These are phyloP conservation scores for Curvularia sp. DNA, from an alignment of 2,329 filamentous ascomycete species.

Conservation along the genomic window DNA sequence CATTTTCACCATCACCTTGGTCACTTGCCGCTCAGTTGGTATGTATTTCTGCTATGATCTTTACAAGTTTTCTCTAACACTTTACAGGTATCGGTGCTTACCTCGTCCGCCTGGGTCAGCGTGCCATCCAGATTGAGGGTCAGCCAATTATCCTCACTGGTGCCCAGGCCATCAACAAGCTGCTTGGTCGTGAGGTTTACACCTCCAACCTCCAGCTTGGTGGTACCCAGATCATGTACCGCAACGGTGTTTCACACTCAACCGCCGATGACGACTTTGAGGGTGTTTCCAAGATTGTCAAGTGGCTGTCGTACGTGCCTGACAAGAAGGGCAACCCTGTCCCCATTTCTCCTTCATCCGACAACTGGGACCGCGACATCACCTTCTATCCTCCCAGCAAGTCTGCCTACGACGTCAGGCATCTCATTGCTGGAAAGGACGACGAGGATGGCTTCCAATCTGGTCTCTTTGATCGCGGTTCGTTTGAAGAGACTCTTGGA, in stretches of 20 bases:
- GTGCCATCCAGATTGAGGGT: slow-evolving; percentile 98
- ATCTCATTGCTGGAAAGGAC: slow-evolving; percentile 88
- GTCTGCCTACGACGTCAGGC: slow-evolving; percentile 89
- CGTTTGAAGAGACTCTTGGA: slow-evolving; percentile 94
- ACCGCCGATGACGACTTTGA: slow-evolving; percentile 97
- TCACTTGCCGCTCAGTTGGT: slow-evolving; percentile 98
- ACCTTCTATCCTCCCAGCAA: slow-evolving; percentile 80
- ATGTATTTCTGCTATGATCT: slow-evolving; percentile 28
- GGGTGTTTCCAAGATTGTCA: slow-evolving; percentile 95
- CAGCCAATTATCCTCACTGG: slow-evolving; percentile 99
- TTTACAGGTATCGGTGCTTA: slow-evolving; percentile 90
- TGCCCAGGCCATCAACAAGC: slow-evolving; percentile 96
- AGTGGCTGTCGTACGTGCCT: slow-evolving; percentile 97
- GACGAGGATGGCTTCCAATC: slow-evolving; percentile 85
- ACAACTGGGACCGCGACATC: slow-evolving; percentile 92
- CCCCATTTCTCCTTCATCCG: slow-evolving; percentile 84
- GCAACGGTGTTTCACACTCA: slow-evolving; percentile 99
- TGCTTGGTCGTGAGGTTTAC: slow-evolving; percentile 97
- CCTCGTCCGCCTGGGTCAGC: slow-evolving; percentile 95
- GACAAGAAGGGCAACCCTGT: slow-evolving; percentile 93
- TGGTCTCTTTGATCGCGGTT: slow-evolving; percentile 95
- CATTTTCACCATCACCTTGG: slow-evolving; percentile 97
- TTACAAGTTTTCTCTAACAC: slow-evolving; percentile 41
- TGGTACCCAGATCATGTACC: slow-evolving; percentile 99
- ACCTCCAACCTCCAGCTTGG: slow-evolving; percentile 98